Conservation (phyloP, 2,329 filamentous ascomycete genomes). For the Diplodia mutila region DNA sequence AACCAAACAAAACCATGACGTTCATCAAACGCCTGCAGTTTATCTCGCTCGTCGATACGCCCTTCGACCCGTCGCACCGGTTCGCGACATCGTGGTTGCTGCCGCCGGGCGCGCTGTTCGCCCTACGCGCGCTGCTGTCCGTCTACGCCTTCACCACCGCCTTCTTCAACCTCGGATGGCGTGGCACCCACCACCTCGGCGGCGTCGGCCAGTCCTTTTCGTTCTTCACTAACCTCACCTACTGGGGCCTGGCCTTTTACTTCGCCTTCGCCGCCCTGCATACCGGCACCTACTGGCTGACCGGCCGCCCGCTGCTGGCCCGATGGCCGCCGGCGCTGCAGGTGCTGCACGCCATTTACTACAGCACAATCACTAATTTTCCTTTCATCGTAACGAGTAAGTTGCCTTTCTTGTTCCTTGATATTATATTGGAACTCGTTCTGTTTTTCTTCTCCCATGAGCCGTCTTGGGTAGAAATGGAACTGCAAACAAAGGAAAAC, state of each 20-base stretch:
- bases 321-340: slow-evolving; percentile 45
- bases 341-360: slow-evolving; percentile 46
- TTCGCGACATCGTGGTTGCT: slow-evolving; percentile 83
- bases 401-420: too few relatives aligned
- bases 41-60: slow-evolving; percentile 19
- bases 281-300: slow-evolving; percentile 65
- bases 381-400: slow-evolving; percentile 51
- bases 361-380: slow-evolving; percentile 48
- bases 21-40: neutral
- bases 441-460: neutral
- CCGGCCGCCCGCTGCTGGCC: slow-evolving; percentile 42
- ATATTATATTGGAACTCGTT: neutral
- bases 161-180: slow-evolving; percentile 70
- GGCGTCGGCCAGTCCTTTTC: slow-evolving; percentile 66
- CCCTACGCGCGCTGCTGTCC: slow-evolving; percentile 54
- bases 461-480: too few relatives aligned
- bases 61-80: slow-evolving; percentile 58
- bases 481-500: too few relatives aligned
- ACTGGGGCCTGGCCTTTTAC: slow-evolving; percentile 84
- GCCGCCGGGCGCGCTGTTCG: slow-evolving; percentile 65
- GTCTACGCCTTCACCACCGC: slow-evolving; percentile 73
- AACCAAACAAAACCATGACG: neutral
- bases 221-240: slow-evolving; percentile 81
- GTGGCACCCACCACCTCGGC: slow-evolving; percentile 55
- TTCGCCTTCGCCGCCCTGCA: slow-evolving; percentile 69